Evolutionary conservation across 2,329 filamentous ascomycete genomes (phyloP), one percentile per base, ranked within the genome.

Genomic region (Dactylellina sp.): DNA sequence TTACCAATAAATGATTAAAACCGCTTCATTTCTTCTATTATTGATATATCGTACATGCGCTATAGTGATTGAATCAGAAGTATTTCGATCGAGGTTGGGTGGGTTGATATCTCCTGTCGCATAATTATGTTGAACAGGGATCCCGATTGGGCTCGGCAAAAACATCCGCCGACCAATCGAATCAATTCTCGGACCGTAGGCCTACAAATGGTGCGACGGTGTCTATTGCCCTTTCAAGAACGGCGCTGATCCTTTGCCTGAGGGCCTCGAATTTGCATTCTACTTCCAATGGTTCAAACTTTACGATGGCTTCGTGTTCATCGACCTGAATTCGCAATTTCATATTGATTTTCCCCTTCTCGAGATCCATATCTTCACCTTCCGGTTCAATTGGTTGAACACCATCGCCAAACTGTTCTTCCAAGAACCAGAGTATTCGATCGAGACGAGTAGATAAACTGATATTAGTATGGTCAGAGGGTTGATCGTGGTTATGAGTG

Each of bases 381-480:
- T 83, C 40, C 1, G 76, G 83, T 20, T 89, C 86, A 76, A 98
- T 91, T 2, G 94, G 93, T 0, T 86, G 85, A 65, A 98, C 89
- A 71, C 92, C 89, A 76, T 95, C 89, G 75, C 95, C 95, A 80
- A 99, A 99, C 81, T 99, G 95, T 1, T 93, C 91, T 84, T 99
- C 95, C 12, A 99, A 89, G 84, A 99, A 97, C 88, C 97, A 91
- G 82, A 96, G 90, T 18, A 99, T 88, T 35, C 94, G 89, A 75
- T 90, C 87, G 42, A 98, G 88, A 42, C 92, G 90, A 77, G 96
- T 92, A 47, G 89, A 85, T 0, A 93, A 85, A 7, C 86, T 86
- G 44, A 92, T 82, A 47, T 90, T 86, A 11, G 89, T 86, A 81
- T 96, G 92, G 0, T 89, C 90, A 79, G 97, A 95, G 50, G 84